Percentiles rank a stretch among this genome's conserved stretches.
Evolutionary conservation across 805 yeast species (phyloP).

Genomic region (Saccharomycopsis malanga): DNA sequence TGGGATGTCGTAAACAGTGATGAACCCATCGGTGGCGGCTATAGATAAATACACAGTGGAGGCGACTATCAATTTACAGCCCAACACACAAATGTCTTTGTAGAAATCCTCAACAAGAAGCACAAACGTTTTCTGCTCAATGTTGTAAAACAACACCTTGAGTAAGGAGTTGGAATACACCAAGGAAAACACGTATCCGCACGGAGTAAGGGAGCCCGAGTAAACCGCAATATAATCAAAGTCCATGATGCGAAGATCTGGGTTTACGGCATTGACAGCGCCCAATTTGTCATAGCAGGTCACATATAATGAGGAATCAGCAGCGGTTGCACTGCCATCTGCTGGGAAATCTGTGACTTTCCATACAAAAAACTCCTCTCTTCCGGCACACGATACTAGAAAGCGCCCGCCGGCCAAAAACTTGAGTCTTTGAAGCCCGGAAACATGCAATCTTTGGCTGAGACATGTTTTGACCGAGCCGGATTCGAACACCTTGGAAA

Average conservation of each 20-base stretch:
- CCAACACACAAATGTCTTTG: constrained; percentile 70
- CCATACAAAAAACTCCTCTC: constrained; percentile 89
- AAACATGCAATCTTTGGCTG: constrained; percentile 74
- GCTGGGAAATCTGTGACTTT: constrained; percentile 30
- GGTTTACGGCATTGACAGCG: constrained; percentile 45
- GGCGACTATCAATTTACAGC: constrained; percentile 41
- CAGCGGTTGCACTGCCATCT: neutral
- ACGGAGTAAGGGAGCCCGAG: constrained; percentile 22
- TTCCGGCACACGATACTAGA: constrained; percentile 60
- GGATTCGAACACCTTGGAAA: constrained; percentile 36
- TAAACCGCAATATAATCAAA: constrained; percentile 45
- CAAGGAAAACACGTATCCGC: constrained; percentile 51
- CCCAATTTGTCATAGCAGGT: constrained; percentile 45
- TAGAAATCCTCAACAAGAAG: constrained; percentile 46
- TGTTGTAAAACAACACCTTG: constrained; percentile 52
- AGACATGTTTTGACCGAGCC: constrained; percentile 45
- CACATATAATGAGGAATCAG: constrained; percentile 29
- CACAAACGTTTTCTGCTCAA: constrained; percentile 32
- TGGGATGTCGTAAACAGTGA: constrained; percentile 52
- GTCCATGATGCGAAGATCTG: constrained; percentile 89
- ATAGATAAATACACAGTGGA: constrained; percentile 35
- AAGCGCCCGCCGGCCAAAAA: constrained; percentile 43
- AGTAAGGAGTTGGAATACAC: constrained; percentile 84
- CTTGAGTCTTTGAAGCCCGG: constrained; percentile 76
- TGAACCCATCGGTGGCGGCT: constrained; percentile 79